These are phyloP conservation scores for Mucor circinelloides DNA, from an alignment of 371 early-diverging fungal genomes.

Conservation along the genomic window DNA sequence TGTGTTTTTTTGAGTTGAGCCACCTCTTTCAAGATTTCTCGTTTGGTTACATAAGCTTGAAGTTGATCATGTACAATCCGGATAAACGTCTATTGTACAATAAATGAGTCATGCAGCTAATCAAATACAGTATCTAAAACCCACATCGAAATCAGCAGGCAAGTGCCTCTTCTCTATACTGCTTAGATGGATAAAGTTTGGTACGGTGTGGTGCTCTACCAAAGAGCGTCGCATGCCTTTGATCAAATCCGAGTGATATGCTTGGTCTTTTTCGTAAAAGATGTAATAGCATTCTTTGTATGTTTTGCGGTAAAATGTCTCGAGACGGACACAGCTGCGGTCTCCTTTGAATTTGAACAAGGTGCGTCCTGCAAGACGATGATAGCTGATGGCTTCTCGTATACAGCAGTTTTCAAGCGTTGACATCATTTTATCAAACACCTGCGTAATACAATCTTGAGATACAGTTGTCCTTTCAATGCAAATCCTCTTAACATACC, in stretches of 20 bases:
- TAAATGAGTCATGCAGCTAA: neutral
- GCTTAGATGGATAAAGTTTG: slow-evolving; percentile 38
- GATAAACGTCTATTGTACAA: slow-evolving; percentile 31
- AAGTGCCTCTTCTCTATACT: slow-evolving; percentile 5
- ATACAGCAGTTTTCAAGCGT: slow-evolving; percentile 27
- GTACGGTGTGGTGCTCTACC: slow-evolving; percentile 35
- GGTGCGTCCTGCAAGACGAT: slow-evolving; percentile 37
- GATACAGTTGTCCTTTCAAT: neutral
- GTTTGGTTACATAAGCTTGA: slow-evolving; percentile 40
- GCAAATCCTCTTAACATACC: neutral
- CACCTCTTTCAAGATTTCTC: slow-evolving; percentile 36
- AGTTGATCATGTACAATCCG: slow-evolving; percentile 40
- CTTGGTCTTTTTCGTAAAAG: slow-evolving; percentile 13
- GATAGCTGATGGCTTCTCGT: slow-evolving; percentile 39
- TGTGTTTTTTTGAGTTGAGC: neutral
- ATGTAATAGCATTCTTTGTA: slow-evolving; percentile 45
- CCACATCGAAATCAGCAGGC: neutral
- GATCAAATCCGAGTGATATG: neutral
- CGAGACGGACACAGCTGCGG: slow-evolving; percentile 37
- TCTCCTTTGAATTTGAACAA: slow-evolving; percentile 30
- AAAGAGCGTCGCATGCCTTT: neutral
- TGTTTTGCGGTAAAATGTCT: slow-evolving; percentile 43
- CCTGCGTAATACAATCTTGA: slow-evolving; percentile 7
- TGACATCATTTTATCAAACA: slow-evolving; percentile 32
- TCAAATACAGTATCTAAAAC: neutral